A percentile compares a stretch with the other conserved stretches of the same genome.
Conservation (phyloP, 176 grass and related monocot genomes). For the Chloris gayana region DNA sequence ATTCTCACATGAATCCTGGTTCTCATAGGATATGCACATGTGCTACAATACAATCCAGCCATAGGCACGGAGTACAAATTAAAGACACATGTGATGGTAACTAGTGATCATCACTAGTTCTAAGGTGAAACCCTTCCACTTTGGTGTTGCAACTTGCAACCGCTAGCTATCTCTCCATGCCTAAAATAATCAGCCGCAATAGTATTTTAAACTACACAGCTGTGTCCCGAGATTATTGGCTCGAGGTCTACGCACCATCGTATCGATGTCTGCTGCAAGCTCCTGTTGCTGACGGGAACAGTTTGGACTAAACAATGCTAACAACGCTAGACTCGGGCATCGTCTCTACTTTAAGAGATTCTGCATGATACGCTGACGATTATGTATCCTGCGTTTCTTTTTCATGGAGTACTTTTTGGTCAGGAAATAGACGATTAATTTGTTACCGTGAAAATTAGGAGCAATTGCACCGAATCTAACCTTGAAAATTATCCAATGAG, state of each 20-base stretch:
- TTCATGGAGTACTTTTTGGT: not conserved
- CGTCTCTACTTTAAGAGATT: constrained; percentile 24
- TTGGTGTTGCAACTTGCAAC: not conserved
- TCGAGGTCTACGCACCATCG: not conserved
- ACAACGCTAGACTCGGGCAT: not conserved
- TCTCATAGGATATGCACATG: too few relatives aligned
- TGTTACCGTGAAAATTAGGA: too few relatives aligned
- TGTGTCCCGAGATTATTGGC: constrained; percentile 12
- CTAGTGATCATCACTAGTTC: not conserved
- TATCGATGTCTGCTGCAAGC: not conserved
- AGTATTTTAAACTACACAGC: not conserved
- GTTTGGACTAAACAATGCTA: not conserved
- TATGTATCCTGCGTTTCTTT: not conserved
- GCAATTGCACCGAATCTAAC: too few relatives aligned
- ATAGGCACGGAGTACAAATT: too few relatives aligned
- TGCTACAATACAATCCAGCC: too few relatives aligned
- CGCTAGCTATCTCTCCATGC: not conserved
- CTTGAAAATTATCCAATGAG: too few relatives aligned
- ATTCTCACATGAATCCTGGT: too few relatives aligned
- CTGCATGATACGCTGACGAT: constrained; percentile 29
- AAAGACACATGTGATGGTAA: not conserved
- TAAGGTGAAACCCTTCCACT: not conserved
- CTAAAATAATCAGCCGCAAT: not conserved
- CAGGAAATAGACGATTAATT: not conserved
- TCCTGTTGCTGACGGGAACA: not conserved